Evolutionary conservation across 2,329 filamentous ascomycete genomes (phyloP).

Genomic region (Rhinocladiella similis): DNA sequence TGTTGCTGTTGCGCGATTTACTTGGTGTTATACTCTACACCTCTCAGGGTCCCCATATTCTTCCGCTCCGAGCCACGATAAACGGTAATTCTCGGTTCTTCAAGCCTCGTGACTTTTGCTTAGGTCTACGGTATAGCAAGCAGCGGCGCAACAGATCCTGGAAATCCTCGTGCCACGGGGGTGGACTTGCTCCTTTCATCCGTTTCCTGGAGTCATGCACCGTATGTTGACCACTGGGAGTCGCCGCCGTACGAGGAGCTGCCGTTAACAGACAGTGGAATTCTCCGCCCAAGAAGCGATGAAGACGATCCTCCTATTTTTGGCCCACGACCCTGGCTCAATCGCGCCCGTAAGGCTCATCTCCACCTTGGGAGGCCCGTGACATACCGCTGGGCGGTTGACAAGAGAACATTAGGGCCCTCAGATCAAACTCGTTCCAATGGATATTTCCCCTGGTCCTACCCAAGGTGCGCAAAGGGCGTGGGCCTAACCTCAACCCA

Average conservation of each 20-base stretch:
- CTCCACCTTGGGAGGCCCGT: no score
- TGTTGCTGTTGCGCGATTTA: not conserved
- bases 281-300: not conserved
- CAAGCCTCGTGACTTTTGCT: not conserved
- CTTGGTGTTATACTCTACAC: not conserved
- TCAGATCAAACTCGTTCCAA: not conserved
- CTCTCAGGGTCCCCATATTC: not conserved
- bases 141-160: not conserved
- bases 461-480: not conserved
- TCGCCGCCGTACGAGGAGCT: not conserved
- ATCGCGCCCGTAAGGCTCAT: not conserved
- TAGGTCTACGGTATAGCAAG: not conserved
- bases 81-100: not conserved
- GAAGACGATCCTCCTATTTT: not conserved
- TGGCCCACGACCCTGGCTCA: not conserved
- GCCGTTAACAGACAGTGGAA: not conserved
- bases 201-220: conserved; percentile 16
- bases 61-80: not conserved
- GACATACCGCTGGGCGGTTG: not conserved
- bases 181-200: conserved; percentile 18
- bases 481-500: not conserved
- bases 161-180: conserved; percentile 16
- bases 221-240: not conserved
- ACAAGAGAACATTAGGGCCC: not conserved
- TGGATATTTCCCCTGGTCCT: not conserved